These are phyloP conservation scores for Colletotrichum horii DNA, from an alignment of 2,329 filamentous ascomycete genomes.

Conservation along the genomic window DNA sequence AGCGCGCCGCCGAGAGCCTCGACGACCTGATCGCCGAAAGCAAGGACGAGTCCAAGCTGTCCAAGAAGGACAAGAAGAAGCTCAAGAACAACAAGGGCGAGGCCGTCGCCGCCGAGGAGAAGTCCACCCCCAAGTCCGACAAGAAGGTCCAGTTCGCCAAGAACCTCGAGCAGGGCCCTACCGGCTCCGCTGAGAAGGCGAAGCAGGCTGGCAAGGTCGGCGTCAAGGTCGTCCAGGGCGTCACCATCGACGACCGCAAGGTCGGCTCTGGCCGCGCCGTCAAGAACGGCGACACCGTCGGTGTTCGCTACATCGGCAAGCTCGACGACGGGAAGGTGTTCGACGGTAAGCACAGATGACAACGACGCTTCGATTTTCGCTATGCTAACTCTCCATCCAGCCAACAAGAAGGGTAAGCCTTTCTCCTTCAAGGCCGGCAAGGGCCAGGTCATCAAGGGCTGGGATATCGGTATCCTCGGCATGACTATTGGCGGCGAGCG, in stretches of 20 bases:
- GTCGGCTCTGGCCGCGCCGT: constrained; percentile 81
- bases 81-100: constrained; percentile 98
- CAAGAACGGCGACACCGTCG: constrained; percentile 89
- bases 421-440: constrained; percentile 95
- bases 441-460: constrained; percentile 98
- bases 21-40: constrained; percentile 84
- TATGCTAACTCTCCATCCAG: constrained; percentile 45
- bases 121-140: constrained; percentile 66
- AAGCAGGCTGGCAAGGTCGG: constrained; percentile 51
- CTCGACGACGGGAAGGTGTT: constrained; percentile 93
- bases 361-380: constrained; percentile 39
- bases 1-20: constrained; percentile 82
- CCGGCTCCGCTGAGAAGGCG: constrained; percentile 63
- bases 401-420: constrained; percentile 98
- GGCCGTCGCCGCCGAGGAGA: constrained; percentile 67
- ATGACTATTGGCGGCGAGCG: constrained; percentile 95
- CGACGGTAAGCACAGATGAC: constrained; percentile 72
- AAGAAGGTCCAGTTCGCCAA: constrained; percentile 99
- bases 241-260: constrained; percentile 96
- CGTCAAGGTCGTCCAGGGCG: constrained; percentile 83
- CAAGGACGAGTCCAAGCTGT: constrained; percentile 76
- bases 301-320: constrained; percentile 99
- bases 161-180: constrained; percentile 97
- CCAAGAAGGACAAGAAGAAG: constrained; percentile 98
- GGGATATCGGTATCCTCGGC: constrained; percentile 92